Evolutionary conservation across 352 stramenopile species (phyloP), one percentile per base, ranked within the genome.

Genomic region (Pythium sp.): DNA sequence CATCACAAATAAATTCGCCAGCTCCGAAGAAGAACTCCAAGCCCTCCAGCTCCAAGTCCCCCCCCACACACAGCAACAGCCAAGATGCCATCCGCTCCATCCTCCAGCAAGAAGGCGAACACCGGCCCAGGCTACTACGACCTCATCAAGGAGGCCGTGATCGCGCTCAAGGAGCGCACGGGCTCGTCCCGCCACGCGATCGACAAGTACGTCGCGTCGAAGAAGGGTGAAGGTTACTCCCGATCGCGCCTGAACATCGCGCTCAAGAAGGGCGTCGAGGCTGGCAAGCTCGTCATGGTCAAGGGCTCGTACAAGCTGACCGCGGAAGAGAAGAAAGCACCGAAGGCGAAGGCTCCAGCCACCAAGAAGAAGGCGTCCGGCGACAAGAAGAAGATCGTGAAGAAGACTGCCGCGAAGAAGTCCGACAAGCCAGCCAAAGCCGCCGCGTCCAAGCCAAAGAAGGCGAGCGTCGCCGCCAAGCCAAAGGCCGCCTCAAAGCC

Each of bases 301-400:
- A 98, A 98, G 82, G 86, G 84, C 60, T 98, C 92, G 47, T 98
- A 97, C 90, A 98, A 98, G 80, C 81, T 98, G 18, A 91, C 90
- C 3, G 73, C 93, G 24, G 89, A 95, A 3, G 86, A 93, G 76
- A 98, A 98, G 82, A 97, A 98, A 78, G 65, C 70, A 4, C 75
- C 74, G 8, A 81, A 72, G 65, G 67, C 56, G 24, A 67, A 67
- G 58, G 57, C 41, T 4, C 12, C 69, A 3, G 64, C 32, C 26
- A 32, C 70, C 4, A 69, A 68, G n/a, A 84, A 84, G 67, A 58
- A 53, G 0, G 57, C 11, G 9, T 36, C 14, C 5, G 36, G 60
- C 26, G 62, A 70, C 4, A 80, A 84, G 72, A 78, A 80, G 11
- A 90, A 92, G 69, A 77, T 73, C 1, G 68, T 77, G 57, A 90